A percentile compares a stretch with the other conserved stretches of the same genome.
Evolutionary conservation across 306 rosid genomes (phyloP).

Genomic region (Coriaria nepalensis): DNA sequence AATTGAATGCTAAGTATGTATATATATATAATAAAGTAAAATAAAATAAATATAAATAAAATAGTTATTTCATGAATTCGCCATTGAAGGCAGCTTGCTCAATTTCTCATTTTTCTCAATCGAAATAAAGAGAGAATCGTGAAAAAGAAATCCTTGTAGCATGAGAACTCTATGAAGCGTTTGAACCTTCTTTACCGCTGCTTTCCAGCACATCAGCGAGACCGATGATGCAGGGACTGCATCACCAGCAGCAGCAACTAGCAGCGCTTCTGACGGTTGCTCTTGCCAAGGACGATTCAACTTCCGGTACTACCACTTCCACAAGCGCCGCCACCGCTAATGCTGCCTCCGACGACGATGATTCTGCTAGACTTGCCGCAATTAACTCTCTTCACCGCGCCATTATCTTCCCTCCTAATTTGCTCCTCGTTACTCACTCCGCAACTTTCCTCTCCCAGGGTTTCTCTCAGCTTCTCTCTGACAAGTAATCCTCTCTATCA

Average conservation of each 20-base stretch:
- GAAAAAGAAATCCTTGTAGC: too few species aligned
- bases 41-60: too few species aligned
- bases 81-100: too few species aligned
- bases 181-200: too few species aligned
- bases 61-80: too few species aligned
- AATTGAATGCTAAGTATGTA: too few species aligned
- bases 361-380: conserved; percentile 60
- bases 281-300: conserved; percentile 45
- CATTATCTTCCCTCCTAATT: conserved; percentile 67
- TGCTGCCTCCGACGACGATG: conserved; percentile 29
- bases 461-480: conserved; percentile 79
- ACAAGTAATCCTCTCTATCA: conserved; percentile 30
- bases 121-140: too few species aligned
- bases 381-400: conserved; percentile 77
- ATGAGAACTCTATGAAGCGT: too few species aligned
- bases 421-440: conserved; percentile 79
- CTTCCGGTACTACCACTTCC: neutral
- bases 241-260: conserved; percentile 71
- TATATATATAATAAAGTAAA: too few species aligned
- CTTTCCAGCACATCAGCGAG: neutral
- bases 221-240: conserved; percentile 66
- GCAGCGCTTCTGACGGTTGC: conserved; percentile 82
- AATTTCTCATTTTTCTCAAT: too few species aligned
- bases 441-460: conserved; percentile 74
- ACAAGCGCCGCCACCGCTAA: conserved; percentile 18